Percentiles rank a stretch among this genome's conserved stretches.
Evolutionary conservation across 1,139 yeast genomes (phyloP).

Genomic region (Kodamaea sp.): DNA sequence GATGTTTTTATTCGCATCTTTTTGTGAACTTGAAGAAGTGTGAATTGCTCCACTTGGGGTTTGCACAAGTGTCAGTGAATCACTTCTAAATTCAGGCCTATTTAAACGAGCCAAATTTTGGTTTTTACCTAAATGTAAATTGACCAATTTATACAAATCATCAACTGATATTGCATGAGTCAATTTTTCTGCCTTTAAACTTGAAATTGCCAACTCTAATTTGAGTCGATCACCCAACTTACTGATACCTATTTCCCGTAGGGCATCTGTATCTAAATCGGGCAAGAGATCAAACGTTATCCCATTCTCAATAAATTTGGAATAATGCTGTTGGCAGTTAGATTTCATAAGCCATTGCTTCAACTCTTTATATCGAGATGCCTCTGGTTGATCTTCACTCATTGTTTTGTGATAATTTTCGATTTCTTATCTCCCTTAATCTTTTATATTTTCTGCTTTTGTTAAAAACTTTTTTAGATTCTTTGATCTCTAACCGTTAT

Average conservation of each 20-base stretch:
- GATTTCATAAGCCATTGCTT: conserved; percentile 36
- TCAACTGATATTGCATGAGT: conserved; percentile 29
- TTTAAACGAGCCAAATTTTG: conserved; percentile 10
- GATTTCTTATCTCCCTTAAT: too few species aligned
- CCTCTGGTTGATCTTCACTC: conserved; percentile 4
- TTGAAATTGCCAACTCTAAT: conserved; percentile 51
- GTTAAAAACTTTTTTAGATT: too few species aligned
- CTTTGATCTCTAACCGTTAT: background rate
- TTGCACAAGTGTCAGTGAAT: conserved; percentile 1
- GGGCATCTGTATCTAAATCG: conserved; percentile 63
- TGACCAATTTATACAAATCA: conserved; percentile 27
- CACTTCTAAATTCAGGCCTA: conserved; percentile 10
- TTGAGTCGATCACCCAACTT: conserved; percentile 82
- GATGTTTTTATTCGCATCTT: conserved; percentile 45
- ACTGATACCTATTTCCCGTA: conserved; percentile 69
- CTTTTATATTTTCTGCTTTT: too few species aligned
- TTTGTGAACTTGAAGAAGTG: conserved; percentile 9
- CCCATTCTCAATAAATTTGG: conserved; percentile 44
- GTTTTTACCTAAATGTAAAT: conserved; percentile 14
- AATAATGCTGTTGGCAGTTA: conserved; percentile 36
- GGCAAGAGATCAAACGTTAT: conserved; percentile 58
- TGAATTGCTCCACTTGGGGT: conserved; percentile 1
- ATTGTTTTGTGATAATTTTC: background rate
- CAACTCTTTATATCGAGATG: conserved; percentile 18
- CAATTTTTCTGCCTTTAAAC: conserved; percentile 38